Evolutionary conservation across 2,329 filamentous ascomycete genomes (phyloP), one percentile per base, ranked within the genome.

Genomic region (Didymosphaeria variabile): DNA sequence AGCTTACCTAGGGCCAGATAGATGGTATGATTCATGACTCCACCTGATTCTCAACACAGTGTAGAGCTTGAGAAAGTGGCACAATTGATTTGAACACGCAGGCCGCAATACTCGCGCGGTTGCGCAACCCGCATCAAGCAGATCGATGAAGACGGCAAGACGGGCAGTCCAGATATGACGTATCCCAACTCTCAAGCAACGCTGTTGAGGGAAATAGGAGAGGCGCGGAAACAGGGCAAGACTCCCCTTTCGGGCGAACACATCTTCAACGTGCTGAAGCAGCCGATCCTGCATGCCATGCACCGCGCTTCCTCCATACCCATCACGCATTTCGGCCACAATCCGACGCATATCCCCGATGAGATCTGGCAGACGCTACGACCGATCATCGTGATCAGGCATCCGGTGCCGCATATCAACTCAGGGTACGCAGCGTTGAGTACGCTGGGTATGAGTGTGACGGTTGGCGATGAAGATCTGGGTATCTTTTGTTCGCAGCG

Each of bases 261-360:
- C 42, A 46, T 46, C 15, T 46, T 46, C 42, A 46, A 46, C 15
- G 42, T 46, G n/a, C 42, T 46, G 42, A 46, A 46, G 42, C 42
- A 46, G 6, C 42, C 42, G 12, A 10, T 46, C 12, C 6, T 46
- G n/a, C 42, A 46, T n/a, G 42, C n/a, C 15, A 46, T 46, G 42
- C n/a, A 46, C n/a, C 42, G 42, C 10, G 42, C 6, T 26, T n/a
- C 15, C 12, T 21, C 42, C n/a, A 21, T 21, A 10, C n/a, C 42
- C 42, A 19, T 46, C 42, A 46, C 42, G 10, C n/a, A 19, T 13
- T 26, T 46, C n/a, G 42, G 42, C 23, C 12, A 19, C 42, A 46
- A 46, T 13, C 42, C 42, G n/a, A 46, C 42, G 23, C 23, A 46
- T 26, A 46, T 46, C n/a, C 42, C 42, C 9, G 42, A 46, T 26